A percentile compares a stretch with the other conserved stretches of the same genome.
These are phyloP conservation scores for Phytophthora pistaciae DNA, from an alignment of 352 stramenopile species.

Conservation along the genomic window DNA sequence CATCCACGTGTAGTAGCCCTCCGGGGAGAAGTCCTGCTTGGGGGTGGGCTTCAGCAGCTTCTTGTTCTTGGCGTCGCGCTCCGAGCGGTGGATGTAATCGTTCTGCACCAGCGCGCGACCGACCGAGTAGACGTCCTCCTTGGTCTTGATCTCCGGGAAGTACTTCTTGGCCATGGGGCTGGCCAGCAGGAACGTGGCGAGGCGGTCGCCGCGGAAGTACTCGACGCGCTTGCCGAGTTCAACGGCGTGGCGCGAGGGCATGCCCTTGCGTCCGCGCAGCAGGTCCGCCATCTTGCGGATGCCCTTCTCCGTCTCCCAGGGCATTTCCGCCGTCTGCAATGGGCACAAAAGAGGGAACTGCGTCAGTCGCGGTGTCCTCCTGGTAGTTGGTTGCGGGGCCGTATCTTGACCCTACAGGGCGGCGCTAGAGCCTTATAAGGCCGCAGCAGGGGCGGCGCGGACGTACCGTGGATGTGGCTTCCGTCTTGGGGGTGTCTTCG, in stretches of 20 bases:
- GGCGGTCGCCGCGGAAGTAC: slow-evolving; percentile 92
- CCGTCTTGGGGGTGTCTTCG: slow-evolving; percentile 32
- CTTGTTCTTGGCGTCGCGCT: slow-evolving; percentile 88
- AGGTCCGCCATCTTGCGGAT: slow-evolving; percentile 87
- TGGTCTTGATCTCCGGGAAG: slow-evolving; percentile 82
- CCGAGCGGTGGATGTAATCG: slow-evolving; percentile 89
- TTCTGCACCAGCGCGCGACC: slow-evolving; percentile 79
- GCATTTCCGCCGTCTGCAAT: slow-evolving; percentile 49
- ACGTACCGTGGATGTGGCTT: slow-evolving; percentile 34
- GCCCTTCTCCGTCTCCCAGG: slow-evolving; percentile 82
- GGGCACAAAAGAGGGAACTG: slow-evolving; percentile 4
- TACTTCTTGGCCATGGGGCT: slow-evolving; percentile 85
- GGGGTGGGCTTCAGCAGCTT: slow-evolving; percentile 84
- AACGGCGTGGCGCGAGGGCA: slow-evolving; percentile 90
- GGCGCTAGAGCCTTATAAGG: background rate
- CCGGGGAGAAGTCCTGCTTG: slow-evolving; percentile 94
- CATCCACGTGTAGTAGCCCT: slow-evolving; percentile 99
- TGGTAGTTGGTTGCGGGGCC: background rate
- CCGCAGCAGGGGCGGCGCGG: background rate
- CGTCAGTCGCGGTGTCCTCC: slow-evolving; percentile 18
- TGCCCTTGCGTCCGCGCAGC: slow-evolving; percentile 85
- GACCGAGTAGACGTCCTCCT: slow-evolving; percentile 82
- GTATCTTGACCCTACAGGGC: slow-evolving; percentile 16
- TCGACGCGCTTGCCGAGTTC: slow-evolving; percentile 93
- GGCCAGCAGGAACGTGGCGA: slow-evolving; percentile 82